phyloP scores from a whole-genome alignment of 257 asterid genomes.

The Echium plantagineum region DNA sequence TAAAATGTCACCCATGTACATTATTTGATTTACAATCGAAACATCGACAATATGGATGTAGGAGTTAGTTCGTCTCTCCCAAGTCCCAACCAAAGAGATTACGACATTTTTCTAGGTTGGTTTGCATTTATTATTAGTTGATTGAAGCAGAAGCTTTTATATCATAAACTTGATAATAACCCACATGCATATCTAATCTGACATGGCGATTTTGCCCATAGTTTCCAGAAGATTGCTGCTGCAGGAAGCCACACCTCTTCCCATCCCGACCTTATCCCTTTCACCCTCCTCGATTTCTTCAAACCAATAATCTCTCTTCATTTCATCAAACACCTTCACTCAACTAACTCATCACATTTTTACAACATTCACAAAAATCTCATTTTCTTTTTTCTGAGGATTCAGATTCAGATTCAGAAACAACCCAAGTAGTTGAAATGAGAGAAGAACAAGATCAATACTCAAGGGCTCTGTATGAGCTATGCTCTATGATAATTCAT shows the following conservation, averaged over 20 bases:
- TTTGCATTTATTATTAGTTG: too few species aligned
- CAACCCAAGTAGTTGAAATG: not conserved
- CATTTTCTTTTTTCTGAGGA: too few species aligned
- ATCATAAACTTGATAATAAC: too few species aligned
- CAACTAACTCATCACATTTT: not conserved
- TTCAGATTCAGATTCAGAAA: too few species aligned
- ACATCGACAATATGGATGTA: too few species aligned
- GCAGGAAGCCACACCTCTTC: not conserved
- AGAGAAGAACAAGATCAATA: slow-evolving; percentile 21
- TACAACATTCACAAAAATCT: not conserved
- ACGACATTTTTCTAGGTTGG: too few species aligned
- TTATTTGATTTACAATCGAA: too few species aligned
- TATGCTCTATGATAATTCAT: slow-evolving; percentile 39
- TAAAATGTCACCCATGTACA: too few species aligned
- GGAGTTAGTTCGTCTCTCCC: too few species aligned
- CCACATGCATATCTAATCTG: not conserved
- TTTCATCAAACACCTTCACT: not conserved
- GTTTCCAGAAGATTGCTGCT: not conserved
- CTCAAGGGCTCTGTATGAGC: slow-evolving; percentile 21
- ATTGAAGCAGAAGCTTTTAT: too few species aligned
- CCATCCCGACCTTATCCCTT: not conserved
- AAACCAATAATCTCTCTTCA: not conserved
- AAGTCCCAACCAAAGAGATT: too few species aligned
- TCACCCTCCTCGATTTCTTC: not conserved
- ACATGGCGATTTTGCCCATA: not conserved